Conservation (phyloP, 129 eudicot genomes). For the Flaveria bidentis region DNA sequence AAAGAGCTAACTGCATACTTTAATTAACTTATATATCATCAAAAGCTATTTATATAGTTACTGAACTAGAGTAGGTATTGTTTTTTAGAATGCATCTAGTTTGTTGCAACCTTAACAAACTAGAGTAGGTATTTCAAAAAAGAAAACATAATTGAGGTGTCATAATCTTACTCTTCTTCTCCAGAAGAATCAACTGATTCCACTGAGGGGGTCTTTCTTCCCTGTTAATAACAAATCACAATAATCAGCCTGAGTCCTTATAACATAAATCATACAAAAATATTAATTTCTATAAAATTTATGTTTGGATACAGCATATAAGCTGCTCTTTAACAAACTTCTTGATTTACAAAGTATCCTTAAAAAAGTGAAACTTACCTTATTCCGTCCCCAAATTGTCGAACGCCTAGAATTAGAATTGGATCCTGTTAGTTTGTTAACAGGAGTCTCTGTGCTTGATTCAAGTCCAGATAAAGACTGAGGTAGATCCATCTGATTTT, state of each 20-base stretch:
- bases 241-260: neutral
- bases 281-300: too few relatives aligned
- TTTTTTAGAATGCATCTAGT: too few relatives aligned
- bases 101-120: neutral
- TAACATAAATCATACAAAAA: too few relatives aligned
- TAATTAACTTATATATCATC: neutral
- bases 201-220: constrained; percentile 63
- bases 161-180: constrained; percentile 78
- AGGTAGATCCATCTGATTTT: constrained; percentile 53
- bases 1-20: neutral
- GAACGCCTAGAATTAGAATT: constrained; percentile 61
- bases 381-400: constrained; percentile 70
- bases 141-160: constrained; percentile 4
- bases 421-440: constrained; percentile 46
- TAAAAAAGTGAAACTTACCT: constrained; percentile 47
- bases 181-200: constrained; percentile 80
- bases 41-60: neutral
- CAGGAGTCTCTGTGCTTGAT: constrained; percentile 51
- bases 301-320: too few relatives aligned
- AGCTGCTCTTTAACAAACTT: neutral
- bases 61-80: neutral
- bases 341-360: neutral
- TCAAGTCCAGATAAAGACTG: constrained; percentile 56
- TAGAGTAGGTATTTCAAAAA: neutral
- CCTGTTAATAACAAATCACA: constrained; percentile 39